A percentile compares a stretch with the other conserved stretches of the same genome.
Conservation (phyloP, 768 basidiomycete genomes). For the Collybiopsis luxurians region DNA sequence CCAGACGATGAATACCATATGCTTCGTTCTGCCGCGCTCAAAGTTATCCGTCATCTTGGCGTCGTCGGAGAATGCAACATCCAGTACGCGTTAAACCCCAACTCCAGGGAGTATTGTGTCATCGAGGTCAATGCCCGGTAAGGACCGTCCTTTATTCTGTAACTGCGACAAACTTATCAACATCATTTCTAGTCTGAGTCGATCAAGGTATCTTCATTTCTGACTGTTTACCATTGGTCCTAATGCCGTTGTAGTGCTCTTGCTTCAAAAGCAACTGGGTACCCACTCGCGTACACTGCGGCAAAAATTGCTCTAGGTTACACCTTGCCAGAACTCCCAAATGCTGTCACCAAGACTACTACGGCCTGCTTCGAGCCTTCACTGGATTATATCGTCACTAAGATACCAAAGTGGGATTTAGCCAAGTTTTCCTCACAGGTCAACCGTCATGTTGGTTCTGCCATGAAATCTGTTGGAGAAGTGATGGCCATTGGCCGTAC, state of each 20-base stretch:
- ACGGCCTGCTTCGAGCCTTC: constrained; percentile 99
- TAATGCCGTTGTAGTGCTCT: constrained; percentile 60
- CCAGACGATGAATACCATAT: constrained; percentile 99
- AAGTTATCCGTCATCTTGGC: constrained; percentile 88
- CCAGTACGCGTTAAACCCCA: constrained; percentile 96
- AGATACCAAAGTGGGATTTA: constrained; percentile 99
- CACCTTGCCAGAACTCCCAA: constrained; percentile 96
- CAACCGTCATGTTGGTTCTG: constrained; percentile 90
- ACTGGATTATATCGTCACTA: constrained; percentile 98
- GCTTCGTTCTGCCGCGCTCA: constrained; percentile 96
- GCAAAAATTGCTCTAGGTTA: constrained; percentile 98
- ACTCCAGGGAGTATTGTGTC: constrained; percentile 91
- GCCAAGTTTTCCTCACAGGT: constrained; percentile 96
- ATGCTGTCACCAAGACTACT: constrained; percentile 98
- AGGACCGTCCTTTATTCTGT: constrained; percentile 17
- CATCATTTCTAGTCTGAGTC: constrained; percentile 53
- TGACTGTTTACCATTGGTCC: constrained; percentile 1
- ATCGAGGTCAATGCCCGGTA: constrained; percentile 97
- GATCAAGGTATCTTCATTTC: constrained; percentile 57
- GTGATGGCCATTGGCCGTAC: constrained; percentile 99
- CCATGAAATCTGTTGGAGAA: constrained; percentile 99
- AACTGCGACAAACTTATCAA: background rate
- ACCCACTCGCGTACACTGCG: constrained; percentile 98
- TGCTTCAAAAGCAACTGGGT: constrained; percentile 98
- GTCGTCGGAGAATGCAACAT: constrained; percentile 97